Percentiles rank a stretch among this genome's conserved stretches.
phyloP scores from a whole-genome alignment of 345 rosid genomes.

The Euphorbia lathyris region DNA sequence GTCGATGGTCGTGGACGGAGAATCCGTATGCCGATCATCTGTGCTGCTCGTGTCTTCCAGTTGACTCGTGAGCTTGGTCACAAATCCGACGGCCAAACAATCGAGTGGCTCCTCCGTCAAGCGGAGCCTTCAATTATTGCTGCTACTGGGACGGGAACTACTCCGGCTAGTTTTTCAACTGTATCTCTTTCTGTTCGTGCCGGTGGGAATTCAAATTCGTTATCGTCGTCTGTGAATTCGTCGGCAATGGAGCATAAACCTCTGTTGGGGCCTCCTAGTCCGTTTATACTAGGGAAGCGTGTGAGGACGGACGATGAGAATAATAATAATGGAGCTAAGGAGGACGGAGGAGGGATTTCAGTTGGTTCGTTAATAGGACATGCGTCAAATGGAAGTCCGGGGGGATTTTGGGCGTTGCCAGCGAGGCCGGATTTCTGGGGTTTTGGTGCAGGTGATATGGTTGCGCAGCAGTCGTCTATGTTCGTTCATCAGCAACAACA shows the following conservation, averaged over 20 bases:
- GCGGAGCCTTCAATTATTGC: constrained; percentile 99
- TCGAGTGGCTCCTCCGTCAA: constrained; percentile 99
- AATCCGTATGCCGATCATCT: constrained; percentile 99
- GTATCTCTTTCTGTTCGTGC: constrained; percentile 67
- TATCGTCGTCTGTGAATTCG: constrained; percentile 30
- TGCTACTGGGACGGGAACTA: constrained; percentile 95
- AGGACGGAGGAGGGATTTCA: constrained; percentile 19
- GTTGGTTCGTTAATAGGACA: constrained; percentile 31
- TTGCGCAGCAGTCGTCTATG: constrained; percentile 43
- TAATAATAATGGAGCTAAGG: constrained; percentile 11
- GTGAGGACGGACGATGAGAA: constrained; percentile 31
- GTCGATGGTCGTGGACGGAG: constrained; percentile 96
- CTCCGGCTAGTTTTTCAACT: constrained; percentile 89
- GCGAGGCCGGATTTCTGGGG: constrained; percentile 88
- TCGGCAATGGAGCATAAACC: constrained; percentile 66
- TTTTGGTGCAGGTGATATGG: constrained; percentile 58
- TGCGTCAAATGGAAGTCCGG: constrained; percentile 26
- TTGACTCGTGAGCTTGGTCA: constrained; percentile 95
- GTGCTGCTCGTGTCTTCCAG: constrained; percentile 99
- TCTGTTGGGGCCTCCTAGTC: constrained; percentile 58
- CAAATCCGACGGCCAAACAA: constrained; percentile 97
- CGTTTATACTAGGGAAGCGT: constrained; percentile 90
- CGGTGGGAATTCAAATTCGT: constrained; percentile 45
- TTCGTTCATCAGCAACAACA: constrained; percentile 72
- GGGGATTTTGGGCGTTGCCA: constrained; percentile 93